Evolutionary conservation across 2,329 filamentous ascomycete species (phyloP), one percentile per base, ranked within the genome.

Genomic region (Aspergillus tamarii): DNA sequence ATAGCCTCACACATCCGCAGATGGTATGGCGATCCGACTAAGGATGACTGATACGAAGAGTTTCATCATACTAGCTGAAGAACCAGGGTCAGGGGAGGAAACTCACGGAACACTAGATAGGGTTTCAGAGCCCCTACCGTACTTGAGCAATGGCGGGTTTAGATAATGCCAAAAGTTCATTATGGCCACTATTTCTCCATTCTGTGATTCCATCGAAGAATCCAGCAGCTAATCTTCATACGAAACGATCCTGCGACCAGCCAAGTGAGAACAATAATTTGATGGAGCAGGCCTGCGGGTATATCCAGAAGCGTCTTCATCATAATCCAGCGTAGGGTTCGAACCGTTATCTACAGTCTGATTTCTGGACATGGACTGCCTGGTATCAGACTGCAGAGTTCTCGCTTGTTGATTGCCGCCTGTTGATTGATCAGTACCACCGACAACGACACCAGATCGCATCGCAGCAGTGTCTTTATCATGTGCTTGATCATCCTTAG

Each of bases 1-100:
- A 80, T 73, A 69, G 76, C 73, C 76, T 77, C 69, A 76, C 75
- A 76, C 76, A 77, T 76, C 65, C 71, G 71, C 43, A 69, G 64
- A 76, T 74, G 76, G 74, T 77, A 76, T 76, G 81, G 82, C 79
- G 81, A 69, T 96, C 89, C 86, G 93, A 84, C 92, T 96, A 96
- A 96, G 93, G 93, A 96, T 96, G 93, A 96, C 92, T 91, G 68
- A 93, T 94, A 93, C 85, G 82, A 86, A 81, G 23, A 79, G 84
- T 93, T 88, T 95, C 93, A 94, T 96, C 93, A 94, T 90, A 26
- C 26, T 26, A 74, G 74, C 71, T 61, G 46, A 53, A 30, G 26
- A 41, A 61, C 63, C 46, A 59, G 53, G 57, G 26, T 60, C 61
- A 63, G 58, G 52, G 46, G 54, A 59, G 50, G 69, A 57, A n/a